Evolutionary conservation across 2,329 filamentous ascomycete genomes (phyloP), one percentile per base, ranked within the genome.

Genomic region (Cercospora berteroae): DNA sequence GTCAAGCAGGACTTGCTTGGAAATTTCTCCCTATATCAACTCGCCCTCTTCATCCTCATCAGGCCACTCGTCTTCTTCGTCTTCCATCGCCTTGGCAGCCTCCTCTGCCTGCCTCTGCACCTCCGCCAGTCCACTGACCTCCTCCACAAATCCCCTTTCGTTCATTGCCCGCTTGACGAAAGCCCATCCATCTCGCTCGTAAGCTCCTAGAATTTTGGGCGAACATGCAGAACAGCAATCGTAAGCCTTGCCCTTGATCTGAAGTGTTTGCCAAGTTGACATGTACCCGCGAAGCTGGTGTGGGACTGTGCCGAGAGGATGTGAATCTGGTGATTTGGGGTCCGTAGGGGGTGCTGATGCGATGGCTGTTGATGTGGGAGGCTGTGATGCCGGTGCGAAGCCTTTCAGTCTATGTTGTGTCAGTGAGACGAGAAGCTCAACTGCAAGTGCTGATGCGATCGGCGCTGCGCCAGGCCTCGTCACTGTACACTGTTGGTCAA

Each of bases 401-500:
- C 77, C 78, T 67, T 78, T 77, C 8, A 80, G 77, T 1, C 80
- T 81, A 70, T 84, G 94, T 77, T 99, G 95, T 9, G 97, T 83
- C 39, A 97, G 82, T 67, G 92, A 96, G 9, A 94, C 89, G 29
- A 99, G 85, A 5, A 98, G 85, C 79, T 99, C 95, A 58, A 98
- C 94, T 5, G 97, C 85, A 36, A 96, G 85, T 2, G 93, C 92
- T 2, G 95, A 97, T 7, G 95, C 95, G 65, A 97, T 95, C 9
- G 93, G 90, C 13, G 95, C 94, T 39, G 97, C 89, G 16, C 95
- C 95, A 0, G 95, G 95, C 9, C 95, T 88, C 2, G 95, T 99
- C 20, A 99, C 95, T 0, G 95, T 99, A 80, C 95, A 99, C 80
- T 98, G 95, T 78, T 99, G 95, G 77, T 99, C 95, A 10, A 99